Evolutionary conservation across 208 protist species (phyloP), one percentile per base, ranked within the genome.

Genomic region (Trypanosoma congolense): DNA sequence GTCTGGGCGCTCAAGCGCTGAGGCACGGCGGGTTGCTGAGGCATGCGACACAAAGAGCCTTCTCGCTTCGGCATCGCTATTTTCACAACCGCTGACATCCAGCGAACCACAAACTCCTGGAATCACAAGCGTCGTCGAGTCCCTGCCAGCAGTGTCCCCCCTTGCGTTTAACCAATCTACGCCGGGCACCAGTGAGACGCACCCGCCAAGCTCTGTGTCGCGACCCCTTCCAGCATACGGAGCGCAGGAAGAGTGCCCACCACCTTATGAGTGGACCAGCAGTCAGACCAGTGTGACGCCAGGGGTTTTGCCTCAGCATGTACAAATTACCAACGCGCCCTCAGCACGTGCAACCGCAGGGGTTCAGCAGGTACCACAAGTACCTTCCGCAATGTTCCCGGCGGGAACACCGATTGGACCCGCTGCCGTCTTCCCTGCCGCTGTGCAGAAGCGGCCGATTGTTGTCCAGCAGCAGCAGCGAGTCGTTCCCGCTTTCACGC

Each of bases 261-360:
- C 59, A 8, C 59, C 59, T 16, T 57, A 56, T n/a, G 42, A 43
- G 6, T 51, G 59, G 50, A 31, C 30, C 4, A 16, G n/a, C 12
- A 19, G 16, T 19, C 25, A 22, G 22, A 19, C 18, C 24, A 24
- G 28, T 4, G 10, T 22, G 10, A 6, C 42, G 9, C 42, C 8
- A n/a, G n/a, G 8, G 18, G 10, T 6, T 24, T 6, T 0, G 42
- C 6, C 42, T 5, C 42, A 46, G 21, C 42, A 24, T 22, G n/a
- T 46, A 6, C 42, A 12, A 1, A 4, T 26, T 12, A 21, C 30
- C 31, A 14, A n/a, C 31, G 29, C 14, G 9, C 29, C 22, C 22
- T 14, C 21, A 4, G 0, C 49, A 16, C 29, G 21, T 6, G 14
- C 25, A 4, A n/a, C 46, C 10, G 22, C 26, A 35, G 25, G 22